Evolutionary conservation across 1,284 basidiomycete species (phyloP), one percentile per base, ranked within the genome.

Genomic region (Malassezia globosa): DNA sequence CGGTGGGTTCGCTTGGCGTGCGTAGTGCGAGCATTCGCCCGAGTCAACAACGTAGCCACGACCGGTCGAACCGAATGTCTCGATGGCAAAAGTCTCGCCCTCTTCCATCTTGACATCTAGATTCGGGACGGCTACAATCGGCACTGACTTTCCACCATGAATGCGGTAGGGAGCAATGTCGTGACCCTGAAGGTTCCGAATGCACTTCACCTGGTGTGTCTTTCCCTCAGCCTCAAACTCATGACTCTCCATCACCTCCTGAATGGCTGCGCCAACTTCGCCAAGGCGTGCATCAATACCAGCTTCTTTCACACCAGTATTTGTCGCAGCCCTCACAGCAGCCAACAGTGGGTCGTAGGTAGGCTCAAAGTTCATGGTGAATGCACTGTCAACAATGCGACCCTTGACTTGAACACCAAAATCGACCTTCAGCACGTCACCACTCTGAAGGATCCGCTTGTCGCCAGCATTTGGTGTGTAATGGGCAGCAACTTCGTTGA

Each of bases 241-340:
- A 70, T 96, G 95, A 4, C 85, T 88, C 72, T 96, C 90, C 94
- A 99, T 97, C 3, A 89, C 90, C 73, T 99, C 94, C 72, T 99
- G 92, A 53, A 97, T 90, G 33, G 80, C 79, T 0, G 82, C 89
- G 6, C 83, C 94, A 31, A 99, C 79, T 69, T 97, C 92, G 54
- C 88, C 89, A 39, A 97, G 77, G 37, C 90, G 81, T 1, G 86
- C 87, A 66, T 97, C 94, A 63, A 99, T 96, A 3, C 94, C 94
- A 6, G 92, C 85, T 13, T 49, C 56, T 26, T 49, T 46, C 37
- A 71, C 78, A 89, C 88, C 87, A 1, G 87, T 84, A 59, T 96
- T 81, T 3, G 94, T 97, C 2, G 94, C 89, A 36, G 87, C 92
- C 69, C 82, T 83, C 51, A 94, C 92, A 16, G 90, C 90, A 62